Base-by-base conservation (phyloP, 495 filamentous ascomycete species). In the Daldinia decipiens region DNA sequence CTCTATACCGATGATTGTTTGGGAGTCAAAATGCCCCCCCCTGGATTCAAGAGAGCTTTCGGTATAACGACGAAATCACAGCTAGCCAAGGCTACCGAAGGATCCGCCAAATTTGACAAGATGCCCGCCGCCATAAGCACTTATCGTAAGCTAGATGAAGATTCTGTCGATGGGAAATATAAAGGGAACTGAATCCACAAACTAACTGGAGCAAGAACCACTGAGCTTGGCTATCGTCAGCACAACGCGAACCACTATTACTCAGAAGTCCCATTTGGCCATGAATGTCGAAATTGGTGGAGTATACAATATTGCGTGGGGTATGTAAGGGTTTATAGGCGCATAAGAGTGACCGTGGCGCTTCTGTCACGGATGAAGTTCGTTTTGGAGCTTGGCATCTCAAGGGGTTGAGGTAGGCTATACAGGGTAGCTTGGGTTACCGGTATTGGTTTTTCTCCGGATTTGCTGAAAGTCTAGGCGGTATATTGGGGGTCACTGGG, bases 1-100 rank as follows among this genome's bases (percentile, higher is more conserved):
- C n/a, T 31, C 26, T 24, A 47, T 51, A 17, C 58, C 43, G 8
- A 51, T 51, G 17, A 61, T 51, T 36, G 24, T 51, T 31, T 9
- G 13, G 43, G 58, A 61, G 5, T 21, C 39, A 12, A 24, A 36
- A 6, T 3, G 12, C 27, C 5, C 51, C 5, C 51, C 26, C 27
- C 47, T 31, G 32, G n/a, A 26, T 43, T 51, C 4, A 26, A 51
- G 27, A 51, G 26, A 61, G 29, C 9, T n/a, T 51, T 51, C 15
- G 40, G 43, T 4, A 19, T 50, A 34, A 21, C 27, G 40, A 27
- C n/a, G 1, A 61, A 61, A 2, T 24, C 29, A 5, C 6, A 36
- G 19, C 13, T n/a, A n/a, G 29, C 7, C 24, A 34, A 61, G 27
- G 6, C 21, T 3, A 26, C 15, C 15, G 38, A 59, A 0, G 26